A percentile compares a stretch with the other conserved stretches of the same genome.
phyloP scores from a whole-genome alignment of 371 early-diverging fungal genomes.

The Rhizopus microsporus region DNA sequence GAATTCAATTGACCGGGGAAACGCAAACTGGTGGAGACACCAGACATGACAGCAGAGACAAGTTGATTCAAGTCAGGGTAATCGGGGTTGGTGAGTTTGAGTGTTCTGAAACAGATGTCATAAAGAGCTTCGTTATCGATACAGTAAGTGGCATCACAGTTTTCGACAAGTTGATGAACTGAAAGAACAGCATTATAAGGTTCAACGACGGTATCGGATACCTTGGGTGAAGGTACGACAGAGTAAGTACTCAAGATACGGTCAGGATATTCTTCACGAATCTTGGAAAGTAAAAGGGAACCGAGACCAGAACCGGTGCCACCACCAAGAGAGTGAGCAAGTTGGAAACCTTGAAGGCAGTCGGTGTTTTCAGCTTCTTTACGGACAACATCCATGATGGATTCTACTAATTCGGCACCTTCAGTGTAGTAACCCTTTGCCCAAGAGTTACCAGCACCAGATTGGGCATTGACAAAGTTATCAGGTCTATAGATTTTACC shows the following conservation, averaged over 20 bases:
- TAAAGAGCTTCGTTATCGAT: conserved; percentile 98
- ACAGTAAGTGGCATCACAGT: conserved; percentile 97
- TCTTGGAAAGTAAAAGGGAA: conserved; percentile 87
- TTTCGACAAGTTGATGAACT: conserved; percentile 90
- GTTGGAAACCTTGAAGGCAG: conserved; percentile 91
- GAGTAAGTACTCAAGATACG: conserved; percentile 95
- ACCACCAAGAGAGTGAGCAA: conserved; percentile 90
- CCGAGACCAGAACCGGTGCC: conserved; percentile 94
- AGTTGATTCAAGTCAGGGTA: conserved; percentile 87
- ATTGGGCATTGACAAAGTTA: conserved; percentile 87
- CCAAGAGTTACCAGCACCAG: conserved; percentile 95
- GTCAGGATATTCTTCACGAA: conserved; percentile 94
- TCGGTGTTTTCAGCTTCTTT: conserved; percentile 89
- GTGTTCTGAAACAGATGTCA: conserved; percentile 86
- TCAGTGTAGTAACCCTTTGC: conserved; percentile 95
- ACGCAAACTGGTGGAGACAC: conserved; percentile 97
- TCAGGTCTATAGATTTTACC: conserved; percentile 87
- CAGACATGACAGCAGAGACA: conserved; percentile 90
- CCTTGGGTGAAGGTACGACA: conserved; percentile 94
- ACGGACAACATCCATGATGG: conserved; percentile 84
- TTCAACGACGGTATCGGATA: conserved; percentile 93
- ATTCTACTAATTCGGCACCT: conserved; percentile 89
- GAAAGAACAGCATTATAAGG: conserved; percentile 93
- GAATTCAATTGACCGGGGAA: conserved; percentile 99
- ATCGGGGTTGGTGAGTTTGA: conserved; percentile 81